phyloP scores from a whole-genome alignment of 2,329 filamentous ascomycete species.

The Furcasterigmium sp. region DNA sequence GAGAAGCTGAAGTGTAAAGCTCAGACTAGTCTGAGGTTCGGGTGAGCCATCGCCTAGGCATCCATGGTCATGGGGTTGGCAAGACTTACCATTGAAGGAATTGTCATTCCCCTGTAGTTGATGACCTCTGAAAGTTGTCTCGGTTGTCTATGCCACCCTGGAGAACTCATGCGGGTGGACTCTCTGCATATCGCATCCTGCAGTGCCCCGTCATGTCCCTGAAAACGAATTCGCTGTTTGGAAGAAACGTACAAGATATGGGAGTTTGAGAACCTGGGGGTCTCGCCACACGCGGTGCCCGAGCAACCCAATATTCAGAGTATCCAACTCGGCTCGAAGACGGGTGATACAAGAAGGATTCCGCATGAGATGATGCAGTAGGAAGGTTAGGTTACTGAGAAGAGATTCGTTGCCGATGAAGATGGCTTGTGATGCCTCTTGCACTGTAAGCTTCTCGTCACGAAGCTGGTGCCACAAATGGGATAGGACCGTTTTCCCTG shows the following conservation, averaged over 20 bases:
- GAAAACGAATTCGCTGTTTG: no score
- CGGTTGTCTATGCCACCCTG: slow-evolving; percentile 13
- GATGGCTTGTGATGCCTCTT: slow-evolving; percentile 11
- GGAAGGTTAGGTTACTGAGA: slow-evolving; percentile 12
- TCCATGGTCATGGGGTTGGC: neutral
- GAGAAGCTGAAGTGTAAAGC: slow-evolving; percentile 10
- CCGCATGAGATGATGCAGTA: slow-evolving; percentile 8
- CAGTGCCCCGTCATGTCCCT: neutral
- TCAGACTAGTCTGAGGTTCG: slow-evolving; percentile 6
- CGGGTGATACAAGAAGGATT: slow-evolving; percentile 7
- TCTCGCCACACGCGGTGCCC: slow-evolving; percentile 10
- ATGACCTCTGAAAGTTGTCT: slow-evolving; percentile 4
- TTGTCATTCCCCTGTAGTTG: slow-evolving; percentile 1
- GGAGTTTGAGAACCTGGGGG: slow-evolving; percentile 3
- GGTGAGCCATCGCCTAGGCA: neutral
- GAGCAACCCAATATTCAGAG: slow-evolving; percentile 5
- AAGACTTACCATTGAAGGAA: slow-evolving; percentile 7
- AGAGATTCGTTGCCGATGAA: slow-evolving; percentile 15
- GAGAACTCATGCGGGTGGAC: slow-evolving; percentile 11
- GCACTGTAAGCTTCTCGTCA: slow-evolving; percentile 5
- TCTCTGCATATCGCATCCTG: slow-evolving; percentile 14
- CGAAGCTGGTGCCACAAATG: slow-evolving; percentile 8
- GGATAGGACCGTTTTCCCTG: slow-evolving; percentile 3
- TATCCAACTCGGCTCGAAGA: slow-evolving; percentile 9
- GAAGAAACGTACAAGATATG: slow-evolving; percentile 8